Conservation (phyloP, 768 basidiomycete genomes). For the Leccinum boreale region DNA sequence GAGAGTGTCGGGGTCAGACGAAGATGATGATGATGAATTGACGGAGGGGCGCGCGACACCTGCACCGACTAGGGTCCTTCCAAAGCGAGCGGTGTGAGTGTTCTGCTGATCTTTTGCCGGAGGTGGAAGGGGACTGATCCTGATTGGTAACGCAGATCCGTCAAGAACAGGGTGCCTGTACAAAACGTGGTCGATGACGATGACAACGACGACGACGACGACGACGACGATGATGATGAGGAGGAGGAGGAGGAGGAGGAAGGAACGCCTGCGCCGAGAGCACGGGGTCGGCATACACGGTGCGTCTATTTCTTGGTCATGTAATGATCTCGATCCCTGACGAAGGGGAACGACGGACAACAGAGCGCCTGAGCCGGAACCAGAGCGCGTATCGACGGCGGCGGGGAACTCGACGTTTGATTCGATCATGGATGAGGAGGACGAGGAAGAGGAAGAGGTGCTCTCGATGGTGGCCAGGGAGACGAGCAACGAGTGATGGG, state of each 20-base stretch:
- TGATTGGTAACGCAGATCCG: conserved; percentile 30
- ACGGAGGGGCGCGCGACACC: conserved; percentile 28
- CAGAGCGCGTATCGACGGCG: conserved; percentile 7
- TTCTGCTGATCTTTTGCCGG: neutral
- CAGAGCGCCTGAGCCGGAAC: conserved; percentile 2
- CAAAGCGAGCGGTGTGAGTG: conserved; percentile 57
- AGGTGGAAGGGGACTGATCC: neutral
- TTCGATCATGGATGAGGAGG: conserved; percentile 57
- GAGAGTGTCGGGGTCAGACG: conserved; percentile 52
- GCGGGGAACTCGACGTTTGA: conserved; percentile 29
- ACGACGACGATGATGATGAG: neutral
- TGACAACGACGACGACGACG: conserved; percentile 30
- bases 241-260: conserved; percentile 41
- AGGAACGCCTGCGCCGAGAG: conserved; percentile 35
- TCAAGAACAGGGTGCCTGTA: conserved; percentile 33
- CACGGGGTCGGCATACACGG: conserved; percentile 2
- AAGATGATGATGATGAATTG: conserved; percentile 41
- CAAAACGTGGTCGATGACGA: conserved; percentile 31
- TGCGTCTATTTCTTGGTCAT: conserved; percentile 1
- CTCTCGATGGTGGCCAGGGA: conserved; percentile 19
- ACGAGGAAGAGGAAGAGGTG: conserved; percentile 53
- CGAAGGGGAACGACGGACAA: neutral
- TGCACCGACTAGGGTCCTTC: conserved; percentile 49
- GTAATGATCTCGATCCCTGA: neutral
- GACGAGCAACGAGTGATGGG: neutral